These are phyloP conservation scores for Agastache rugosa DNA, from an alignment of 257 asterid species.

Conservation along the genomic window DNA sequence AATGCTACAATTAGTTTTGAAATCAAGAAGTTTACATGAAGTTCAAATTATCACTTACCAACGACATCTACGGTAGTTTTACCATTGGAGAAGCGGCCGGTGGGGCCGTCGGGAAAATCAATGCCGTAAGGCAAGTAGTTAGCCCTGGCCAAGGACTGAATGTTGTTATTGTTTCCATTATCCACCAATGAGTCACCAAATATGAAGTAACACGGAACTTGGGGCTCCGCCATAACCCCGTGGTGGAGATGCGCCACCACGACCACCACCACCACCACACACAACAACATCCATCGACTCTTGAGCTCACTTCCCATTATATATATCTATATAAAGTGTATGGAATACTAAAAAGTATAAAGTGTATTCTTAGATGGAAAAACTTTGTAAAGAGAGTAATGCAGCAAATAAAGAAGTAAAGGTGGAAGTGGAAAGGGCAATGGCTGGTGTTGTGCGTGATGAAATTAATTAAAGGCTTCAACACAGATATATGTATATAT, in stretches of 20 bases:
- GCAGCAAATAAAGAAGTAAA: conserved; percentile 29
- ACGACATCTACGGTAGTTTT: conserved; percentile 73
- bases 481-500: not conserved
- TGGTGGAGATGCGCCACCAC: conserved; percentile 20
- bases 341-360: not conserved
- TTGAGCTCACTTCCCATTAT: conserved; percentile 41
- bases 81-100: conserved; percentile 76
- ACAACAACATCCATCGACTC: conserved; percentile 39
- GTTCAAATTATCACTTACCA: conserved; percentile 43
- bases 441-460: conserved; percentile 36
- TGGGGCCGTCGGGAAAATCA: conserved; percentile 65
- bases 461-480: conserved; percentile 38
- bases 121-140: conserved; percentile 79
- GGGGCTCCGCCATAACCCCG: conserved; percentile 55
- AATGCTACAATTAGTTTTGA: not conserved
- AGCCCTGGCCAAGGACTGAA: conserved; percentile 68
- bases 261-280: conserved; percentile 28
- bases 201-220: conserved; percentile 72
- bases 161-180: conserved; percentile 71
- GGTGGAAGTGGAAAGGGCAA: conserved; percentile 16
- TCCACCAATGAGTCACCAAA: conserved; percentile 83
- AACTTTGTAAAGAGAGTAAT: conserved; percentile 20
- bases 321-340: not conserved
- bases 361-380: not conserved
- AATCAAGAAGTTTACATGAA: not conserved